A percentile compares a stretch with the other conserved stretches of the same genome.
Evolutionary conservation across 139 green algal genomes (phyloP).

Genomic region (Picochlorum sp.): DNA sequence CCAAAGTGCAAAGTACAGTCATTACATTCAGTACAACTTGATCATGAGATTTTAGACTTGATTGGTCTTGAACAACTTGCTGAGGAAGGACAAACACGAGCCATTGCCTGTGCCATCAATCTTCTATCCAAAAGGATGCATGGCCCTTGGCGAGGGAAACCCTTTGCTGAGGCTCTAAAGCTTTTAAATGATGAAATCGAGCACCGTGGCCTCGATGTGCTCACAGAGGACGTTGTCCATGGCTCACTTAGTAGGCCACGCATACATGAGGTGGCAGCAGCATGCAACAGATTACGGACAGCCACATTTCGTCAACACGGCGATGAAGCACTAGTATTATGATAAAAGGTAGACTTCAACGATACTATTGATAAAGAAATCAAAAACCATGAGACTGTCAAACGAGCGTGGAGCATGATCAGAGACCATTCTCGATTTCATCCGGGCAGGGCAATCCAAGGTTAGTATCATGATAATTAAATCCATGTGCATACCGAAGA

Average conservation of each 20-base stretch:
- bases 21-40: constrained; percentile 18
- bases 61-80: constrained; percentile 51
- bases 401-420: too few relatives aligned
- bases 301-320: constrained; percentile 25
- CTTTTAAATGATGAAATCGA: background rate
- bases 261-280: constrained; percentile 52
- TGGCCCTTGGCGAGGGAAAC: background rate
- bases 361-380: too few relatives aligned
- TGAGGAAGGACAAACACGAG: constrained; percentile 46
- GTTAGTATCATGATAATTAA: constrained; percentile 25
- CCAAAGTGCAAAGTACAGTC: constrained; percentile 20
- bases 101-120: constrained; percentile 32
- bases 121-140: constrained; percentile 10
- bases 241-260: constrained; percentile 49
- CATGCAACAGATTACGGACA: constrained; percentile 53
- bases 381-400: too few relatives aligned
- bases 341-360: too few relatives aligned
- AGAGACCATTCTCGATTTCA: constrained; percentile 16
- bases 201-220: background rate
- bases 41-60: constrained; percentile 27
- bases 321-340: background rate
- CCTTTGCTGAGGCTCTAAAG: background rate
- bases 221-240: background rate
- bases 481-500: constrained; percentile 35
- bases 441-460: constrained; percentile 38